These are phyloP conservation scores for Chamaecyparis obtusa DNA, from an alignment of 75 land plant species.

Conservation along the genomic window DNA sequence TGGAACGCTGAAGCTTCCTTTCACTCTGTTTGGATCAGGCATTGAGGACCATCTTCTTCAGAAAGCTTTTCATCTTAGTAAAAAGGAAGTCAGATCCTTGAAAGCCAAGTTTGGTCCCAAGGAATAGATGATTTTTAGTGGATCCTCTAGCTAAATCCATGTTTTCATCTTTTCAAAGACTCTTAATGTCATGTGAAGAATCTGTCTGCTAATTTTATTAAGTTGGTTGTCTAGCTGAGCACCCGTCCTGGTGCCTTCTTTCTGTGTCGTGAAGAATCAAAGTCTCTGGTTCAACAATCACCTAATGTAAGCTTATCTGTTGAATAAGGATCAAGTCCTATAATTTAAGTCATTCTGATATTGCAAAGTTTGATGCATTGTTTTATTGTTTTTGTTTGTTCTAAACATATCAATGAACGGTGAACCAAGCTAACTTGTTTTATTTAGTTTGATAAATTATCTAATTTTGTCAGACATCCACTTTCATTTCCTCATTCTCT, in stretches of 20 bases:
- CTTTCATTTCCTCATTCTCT: too few species aligned
- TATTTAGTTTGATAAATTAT: too few species aligned
- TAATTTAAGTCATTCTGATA: not conserved
- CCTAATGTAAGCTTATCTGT: not conserved
- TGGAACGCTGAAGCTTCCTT: conserved; percentile 13
- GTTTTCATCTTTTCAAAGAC: not conserved
- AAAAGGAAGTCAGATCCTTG: conserved; percentile 27
- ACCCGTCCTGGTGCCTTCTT: not conserved
- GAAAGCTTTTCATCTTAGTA: conserved; percentile 24
- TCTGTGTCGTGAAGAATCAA: not conserved
- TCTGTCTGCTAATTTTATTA: not conserved
- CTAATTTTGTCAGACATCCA: too few species aligned
- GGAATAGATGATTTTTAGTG: not conserved
- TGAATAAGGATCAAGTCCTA: not conserved
- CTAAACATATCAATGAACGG: not conserved
- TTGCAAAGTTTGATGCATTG: not conserved
- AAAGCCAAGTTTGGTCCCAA: conserved; percentile 30
- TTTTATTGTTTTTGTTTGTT: not conserved
- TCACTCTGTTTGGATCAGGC: conserved; percentile 18
- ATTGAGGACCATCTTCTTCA: conserved; percentile 26
- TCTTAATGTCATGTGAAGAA: not conserved
- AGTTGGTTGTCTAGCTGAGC: not conserved
- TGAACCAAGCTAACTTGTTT: too few species aligned
- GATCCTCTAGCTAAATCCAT: not conserved
- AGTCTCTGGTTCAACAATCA: not conserved